Evolutionary conservation across 192 early-diverging fungal species (phyloP).

Genomic region (Entomortierella parvispora): DNA sequence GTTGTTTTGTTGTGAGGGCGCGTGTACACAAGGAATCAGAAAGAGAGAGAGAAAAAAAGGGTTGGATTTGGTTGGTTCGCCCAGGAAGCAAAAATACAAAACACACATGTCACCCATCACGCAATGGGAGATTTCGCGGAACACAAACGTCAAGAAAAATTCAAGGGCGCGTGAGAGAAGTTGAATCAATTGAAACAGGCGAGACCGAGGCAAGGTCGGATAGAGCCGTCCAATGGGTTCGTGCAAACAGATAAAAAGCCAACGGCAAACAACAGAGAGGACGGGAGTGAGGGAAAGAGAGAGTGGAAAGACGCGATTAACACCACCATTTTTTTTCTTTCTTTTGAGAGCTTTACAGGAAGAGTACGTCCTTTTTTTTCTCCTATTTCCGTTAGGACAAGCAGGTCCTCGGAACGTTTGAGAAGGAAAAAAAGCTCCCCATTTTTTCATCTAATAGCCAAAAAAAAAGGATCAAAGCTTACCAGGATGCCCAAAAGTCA

Average conservation of each 20-base stretch:
- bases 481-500: slow-evolving; percentile 50
- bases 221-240: no score
- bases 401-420: background rate
- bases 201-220: no score
- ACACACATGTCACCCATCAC: no score
- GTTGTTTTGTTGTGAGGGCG: background rate
- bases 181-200: no score
- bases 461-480: background rate
- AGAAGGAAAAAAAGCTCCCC: no score
- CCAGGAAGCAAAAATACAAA: no score
- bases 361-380: background rate
- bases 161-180: no score
- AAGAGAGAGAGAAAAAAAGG: no score
- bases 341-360: background rate
- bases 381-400: background rate
- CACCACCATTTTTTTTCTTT: no score
- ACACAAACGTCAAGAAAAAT: no score
- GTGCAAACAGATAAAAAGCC: background rate
- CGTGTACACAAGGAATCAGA: background rate
- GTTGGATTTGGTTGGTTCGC: no score
- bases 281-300: background rate
- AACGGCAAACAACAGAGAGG: background rate
- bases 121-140: no score
- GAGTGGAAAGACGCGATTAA: background rate
- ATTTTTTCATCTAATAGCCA: background rate